phyloP scores from a whole-genome alignment of 2,329 filamentous ascomycete species.

The Talaromyces sp. region DNA sequence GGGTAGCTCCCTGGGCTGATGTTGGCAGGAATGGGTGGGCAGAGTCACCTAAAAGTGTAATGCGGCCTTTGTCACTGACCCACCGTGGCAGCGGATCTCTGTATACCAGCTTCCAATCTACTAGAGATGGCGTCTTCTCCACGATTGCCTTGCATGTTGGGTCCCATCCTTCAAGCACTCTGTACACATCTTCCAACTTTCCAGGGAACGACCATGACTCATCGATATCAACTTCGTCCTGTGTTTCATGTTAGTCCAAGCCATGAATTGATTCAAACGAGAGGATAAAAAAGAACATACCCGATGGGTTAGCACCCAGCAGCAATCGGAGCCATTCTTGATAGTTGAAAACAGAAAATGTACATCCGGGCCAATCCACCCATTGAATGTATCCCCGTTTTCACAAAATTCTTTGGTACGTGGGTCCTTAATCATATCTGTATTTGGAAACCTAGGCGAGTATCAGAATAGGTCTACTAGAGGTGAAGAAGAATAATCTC shows the following conservation, averaged over 20 bases:
- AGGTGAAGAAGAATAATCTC: not conserved
- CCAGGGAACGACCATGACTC: constrained; percentile 54
- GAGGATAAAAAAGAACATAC: constrained; percentile 18
- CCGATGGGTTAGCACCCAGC: constrained; percentile 54
- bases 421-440: constrained; percentile 19
- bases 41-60: constrained; percentile 33
- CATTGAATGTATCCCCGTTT: constrained; percentile 49
- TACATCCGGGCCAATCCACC: constrained; percentile 49
- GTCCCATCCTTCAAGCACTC: constrained; percentile 51
- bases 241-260: not conserved
- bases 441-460: constrained; percentile 16
- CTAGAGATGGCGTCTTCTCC: constrained; percentile 20
- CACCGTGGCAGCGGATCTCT: constrained; percentile 21
- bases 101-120: constrained; percentile 30
- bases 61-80: constrained; percentile 23
- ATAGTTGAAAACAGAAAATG: constrained; percentile 46
- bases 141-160: constrained; percentile 43
- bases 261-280: not conserved
- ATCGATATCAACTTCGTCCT: constrained; percentile 52
- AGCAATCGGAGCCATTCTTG: constrained; percentile 50
- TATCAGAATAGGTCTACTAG: not conserved
- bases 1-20: constrained; percentile 40
- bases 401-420: constrained; percentile 47
- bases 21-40: constrained; percentile 40
- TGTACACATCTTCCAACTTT: constrained; percentile 49